Evolutionary conservation across 2,329 filamentous ascomycete species (phyloP).

Genomic region (Aspergillus carbonarius): DNA sequence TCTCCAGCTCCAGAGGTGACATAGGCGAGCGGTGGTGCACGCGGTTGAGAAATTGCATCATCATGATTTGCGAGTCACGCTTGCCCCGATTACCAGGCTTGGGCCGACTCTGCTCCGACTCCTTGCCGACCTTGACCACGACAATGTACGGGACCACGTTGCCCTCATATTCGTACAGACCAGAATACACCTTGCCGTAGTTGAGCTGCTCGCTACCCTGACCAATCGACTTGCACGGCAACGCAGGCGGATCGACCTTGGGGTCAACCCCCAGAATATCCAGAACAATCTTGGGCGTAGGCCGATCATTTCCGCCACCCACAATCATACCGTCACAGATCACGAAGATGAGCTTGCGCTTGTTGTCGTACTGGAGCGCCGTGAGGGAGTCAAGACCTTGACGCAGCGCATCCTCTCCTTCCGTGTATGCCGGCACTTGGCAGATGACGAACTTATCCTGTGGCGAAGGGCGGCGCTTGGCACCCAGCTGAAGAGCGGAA

Average conservation of each 20-base stretch:
- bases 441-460: constrained; percentile 99
- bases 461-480: constrained; percentile 80
- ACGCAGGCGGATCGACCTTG: constrained; percentile 89
- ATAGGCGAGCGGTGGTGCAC: constrained; percentile 93
- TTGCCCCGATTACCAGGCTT: constrained; percentile 98
- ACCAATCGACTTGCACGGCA: constrained; percentile 92
- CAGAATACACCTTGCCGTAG: constrained; percentile 97
- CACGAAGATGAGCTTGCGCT: constrained; percentile 69
- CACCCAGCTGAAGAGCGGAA: constrained; percentile 87
- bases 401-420: constrained; percentile 91
- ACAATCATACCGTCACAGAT: constrained; percentile 67
- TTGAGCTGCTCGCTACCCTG: constrained; percentile 89
- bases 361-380: constrained; percentile 95
- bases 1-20: constrained; percentile 93
- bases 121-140: constrained; percentile 94
- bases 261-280: constrained; percentile 97
- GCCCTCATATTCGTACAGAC: constrained; percentile 94
- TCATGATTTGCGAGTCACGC: constrained; percentile 91
- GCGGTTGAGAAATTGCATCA: constrained; percentile 97
- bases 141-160: constrained; percentile 97
- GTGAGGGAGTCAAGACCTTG: constrained; percentile 94
- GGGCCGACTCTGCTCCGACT: constrained; percentile 84
- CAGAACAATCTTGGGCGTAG: constrained; percentile 94
- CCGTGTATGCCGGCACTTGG: constrained; percentile 95
- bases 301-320: constrained; percentile 90